Evolutionary conservation across 352 stramenopile genomes (phyloP).

Genomic region (Thalassiosira ordinaria): DNA sequence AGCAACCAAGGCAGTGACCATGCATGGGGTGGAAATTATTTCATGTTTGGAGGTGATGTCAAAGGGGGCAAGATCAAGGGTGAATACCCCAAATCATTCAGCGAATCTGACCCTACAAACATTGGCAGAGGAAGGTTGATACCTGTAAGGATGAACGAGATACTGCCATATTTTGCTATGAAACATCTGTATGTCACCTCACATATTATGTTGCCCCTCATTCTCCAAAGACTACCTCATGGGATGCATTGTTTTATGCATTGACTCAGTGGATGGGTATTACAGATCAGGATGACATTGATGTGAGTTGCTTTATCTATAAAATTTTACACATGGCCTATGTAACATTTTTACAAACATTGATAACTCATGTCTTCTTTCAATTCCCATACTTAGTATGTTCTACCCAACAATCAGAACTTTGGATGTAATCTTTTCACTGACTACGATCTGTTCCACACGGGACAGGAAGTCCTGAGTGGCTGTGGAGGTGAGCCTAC

Average conservation of each 20-base stretch:
- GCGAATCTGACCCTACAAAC: constrained; percentile 46
- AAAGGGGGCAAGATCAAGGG: constrained; percentile 72
- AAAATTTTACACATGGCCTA: not conserved
- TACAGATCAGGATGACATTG: constrained; percentile 49
- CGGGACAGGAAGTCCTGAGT: constrained; percentile 35
- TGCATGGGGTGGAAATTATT: constrained; percentile 66
- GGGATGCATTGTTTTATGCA: constrained; percentile 57
- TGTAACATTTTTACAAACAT: not conserved
- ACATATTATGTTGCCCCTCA: too few relatives aligned
- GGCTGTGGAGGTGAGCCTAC: constrained; percentile 52
- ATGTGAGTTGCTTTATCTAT: constrained; percentile 17
- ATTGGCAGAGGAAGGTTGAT: constrained; percentile 59
- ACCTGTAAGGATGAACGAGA: too few relatives aligned
- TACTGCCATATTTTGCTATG: too few relatives aligned
- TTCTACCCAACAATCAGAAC: constrained; percentile 50
- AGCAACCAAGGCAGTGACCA: constrained; percentile 69
- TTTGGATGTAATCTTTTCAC: constrained; percentile 58
- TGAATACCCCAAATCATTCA: constrained; percentile 71
- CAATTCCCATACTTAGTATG: constrained; percentile 13
- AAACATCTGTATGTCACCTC: too few relatives aligned
- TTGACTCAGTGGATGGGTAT: constrained; percentile 71
- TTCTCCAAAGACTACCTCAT: constrained; percentile 61
- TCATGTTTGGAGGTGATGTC: constrained; percentile 70
- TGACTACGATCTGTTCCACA: constrained; percentile 53
- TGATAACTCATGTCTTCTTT: not conserved